phyloP scores from a whole-genome alignment of 164 flowering plant genomes.

The Houttuynia cordata region DNA sequence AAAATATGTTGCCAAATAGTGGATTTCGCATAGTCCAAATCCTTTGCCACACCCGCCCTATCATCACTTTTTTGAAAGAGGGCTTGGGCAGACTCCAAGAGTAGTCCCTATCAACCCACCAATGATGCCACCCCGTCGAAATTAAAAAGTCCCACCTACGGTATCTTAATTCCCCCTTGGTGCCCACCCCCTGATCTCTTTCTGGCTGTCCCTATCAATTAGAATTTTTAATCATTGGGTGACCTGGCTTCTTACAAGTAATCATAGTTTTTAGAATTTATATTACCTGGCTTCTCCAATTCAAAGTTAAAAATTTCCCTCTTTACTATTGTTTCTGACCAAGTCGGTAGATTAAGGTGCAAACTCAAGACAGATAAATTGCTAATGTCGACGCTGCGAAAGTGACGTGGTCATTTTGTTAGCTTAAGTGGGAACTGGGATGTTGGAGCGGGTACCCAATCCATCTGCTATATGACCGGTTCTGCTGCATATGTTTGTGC shows the following conservation, averaged over 20 bases:
- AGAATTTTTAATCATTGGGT: conserved; percentile 11
- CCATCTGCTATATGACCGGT: background rate
- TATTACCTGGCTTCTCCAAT: background rate
- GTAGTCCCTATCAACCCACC: conserved; percentile 4
- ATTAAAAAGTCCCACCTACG: background rate
- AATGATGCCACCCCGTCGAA: background rate
- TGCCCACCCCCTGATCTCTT: background rate
- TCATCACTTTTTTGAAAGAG: conserved; percentile 3
- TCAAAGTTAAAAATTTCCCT: background rate
- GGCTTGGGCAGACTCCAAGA: conserved; percentile 12
- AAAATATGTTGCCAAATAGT: too few species aligned
- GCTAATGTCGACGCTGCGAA: background rate
- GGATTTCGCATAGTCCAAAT: too few species aligned
- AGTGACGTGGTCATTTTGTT: background rate
- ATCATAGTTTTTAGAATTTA: background rate
- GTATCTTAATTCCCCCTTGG: background rate
- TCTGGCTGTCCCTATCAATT: conserved; percentile 11
- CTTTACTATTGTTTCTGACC: background rate
- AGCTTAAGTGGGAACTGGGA: background rate
- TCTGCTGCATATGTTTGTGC: too few species aligned
- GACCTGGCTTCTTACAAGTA: conserved; percentile 2
- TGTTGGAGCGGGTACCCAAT: background rate
- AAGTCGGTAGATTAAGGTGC: background rate
- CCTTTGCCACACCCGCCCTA: too few species aligned
- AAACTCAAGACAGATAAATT: too few species aligned